Base-by-base conservation (phyloP, 2,329 filamentous ascomycete species). In the Cladosporium sp. region DNA sequence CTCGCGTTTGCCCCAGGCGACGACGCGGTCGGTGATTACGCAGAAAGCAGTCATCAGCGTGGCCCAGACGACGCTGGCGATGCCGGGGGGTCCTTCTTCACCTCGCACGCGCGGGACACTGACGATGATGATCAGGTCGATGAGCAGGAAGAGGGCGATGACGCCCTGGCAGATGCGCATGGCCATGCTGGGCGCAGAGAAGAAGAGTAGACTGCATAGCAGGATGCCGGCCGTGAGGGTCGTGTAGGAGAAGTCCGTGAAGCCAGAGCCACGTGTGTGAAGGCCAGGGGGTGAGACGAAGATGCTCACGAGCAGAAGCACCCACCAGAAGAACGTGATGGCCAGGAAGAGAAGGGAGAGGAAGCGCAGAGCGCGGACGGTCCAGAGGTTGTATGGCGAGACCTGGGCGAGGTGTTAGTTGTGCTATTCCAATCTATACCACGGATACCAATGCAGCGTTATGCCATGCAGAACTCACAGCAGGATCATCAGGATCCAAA, bases 381-480 rank as follows among this genome's bases (percentile, higher is more conserved):
- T 89, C 86, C 90, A 96, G 32, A 97, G 80, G 62, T 99, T 99
- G 73, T 96, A 96, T 0, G 93, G 93, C 3, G 89, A 88, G 19
- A 88, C 84, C 76, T 73, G 43, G 5, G 24, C 2, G 4, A 9
- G 11, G 54, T 53, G 41, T 62, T 54, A 47, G 60, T 58, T n/a
- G 56, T 57, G 41, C 57, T 51, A 40, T 57, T n/a, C 17, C 8
- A 17, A n/a, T n/a, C 15, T n/a, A 8, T 17, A 17, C 32, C 7
- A 3, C 7, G 32, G 12, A 36, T n/a, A 36, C n/a, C 11, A 36
- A 15, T 42, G 36, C 19, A 22, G 15, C 37, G 20, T n/a, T n/a
- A n/a, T 15, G 18, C 11, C 19, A 11, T 30, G 11, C 24, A n/a
- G 20, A 15, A 34, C 43, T 12, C 69, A 95, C 88, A 57, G 87